Base-by-base conservation (phyloP, 345 rosid genomes). In the Kernera saxatilis region DNA sequence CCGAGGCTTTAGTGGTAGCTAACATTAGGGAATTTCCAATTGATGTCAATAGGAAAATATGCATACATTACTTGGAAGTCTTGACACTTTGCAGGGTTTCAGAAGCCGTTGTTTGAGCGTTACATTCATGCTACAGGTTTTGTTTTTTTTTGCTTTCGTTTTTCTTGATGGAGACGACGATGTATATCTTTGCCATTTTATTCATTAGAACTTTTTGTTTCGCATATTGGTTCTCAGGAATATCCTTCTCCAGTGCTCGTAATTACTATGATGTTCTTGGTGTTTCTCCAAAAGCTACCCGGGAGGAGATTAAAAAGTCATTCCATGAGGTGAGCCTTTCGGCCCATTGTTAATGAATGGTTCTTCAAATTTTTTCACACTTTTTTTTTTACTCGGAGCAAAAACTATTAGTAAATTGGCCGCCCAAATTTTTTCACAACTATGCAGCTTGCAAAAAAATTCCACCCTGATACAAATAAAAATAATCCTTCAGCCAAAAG, bases 381-480 rank as follows among this genome's bases (percentile, higher is more conserved):
- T 27, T 52, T 56, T 35, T 27, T n/a, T 23, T 5, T 15, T 41
- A 21, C 25, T 51, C 22, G 3, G 4, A 64, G 45, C 54, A 26
- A 37, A 9, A 33, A 36, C 41, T 37, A 14, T 18, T 32, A 26
- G 60, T 51, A 39, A 30, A 27, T 44, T 66, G 12, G 43, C 23
- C 0, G 32, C 17, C 45, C 40, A 11, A 21, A 32, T 72, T 68
- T 40, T 64, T 43, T 59, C n/a, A 2, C 26, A 74, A 51, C 40
- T 19, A 7, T 88, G 84, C 84, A 93, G 97, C 96, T 93, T 50
- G 98, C 98, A 0, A 93, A 91, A 75, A 91, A 89, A 68, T 89
- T 82, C 78, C 98, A 93, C 80, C 98, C 98, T 23, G 97, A 93
- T 80, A 82, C 94, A 61, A 93, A 87, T 82, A 86, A 79, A 81